Evolutionary conservation across 805 yeast genomes (phyloP).

Genomic region (Metschnikowia aberdeeniae): DNA sequence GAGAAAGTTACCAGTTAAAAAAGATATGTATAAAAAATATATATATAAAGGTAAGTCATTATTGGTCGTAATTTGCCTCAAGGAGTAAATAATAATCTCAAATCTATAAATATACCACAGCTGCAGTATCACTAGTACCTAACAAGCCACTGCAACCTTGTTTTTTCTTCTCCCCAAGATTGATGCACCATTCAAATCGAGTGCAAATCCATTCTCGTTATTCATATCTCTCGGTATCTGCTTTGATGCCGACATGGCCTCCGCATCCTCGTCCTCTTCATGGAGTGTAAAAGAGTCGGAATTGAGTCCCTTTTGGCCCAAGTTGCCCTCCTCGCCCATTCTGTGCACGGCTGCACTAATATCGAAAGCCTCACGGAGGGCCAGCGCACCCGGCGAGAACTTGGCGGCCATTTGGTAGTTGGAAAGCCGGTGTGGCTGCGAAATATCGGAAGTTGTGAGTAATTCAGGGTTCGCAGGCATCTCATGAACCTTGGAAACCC

Average conservation of each 20-base stretch:
- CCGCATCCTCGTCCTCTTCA: constrained; percentile 34
- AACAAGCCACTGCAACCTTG: constrained; percentile 16
- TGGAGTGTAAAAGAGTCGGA: constrained; percentile 21
- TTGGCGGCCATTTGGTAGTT: constrained; percentile 25
- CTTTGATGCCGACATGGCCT: constrained; percentile 1
- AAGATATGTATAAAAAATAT: too few species aligned
- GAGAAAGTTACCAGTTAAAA: too few species aligned
- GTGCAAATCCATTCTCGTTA: constrained; percentile 31
- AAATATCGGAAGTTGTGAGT: background rate
- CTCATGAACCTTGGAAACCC: constrained; percentile 38
- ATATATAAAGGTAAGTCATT: background rate
- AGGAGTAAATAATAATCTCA: background rate
- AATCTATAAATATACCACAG: background rate
- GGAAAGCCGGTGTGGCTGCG: constrained; percentile 4
- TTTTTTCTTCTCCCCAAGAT: constrained; percentile 44
- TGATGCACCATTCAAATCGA: constrained; percentile 50
- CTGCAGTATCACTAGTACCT: background rate
- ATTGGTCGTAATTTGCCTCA: background rate
- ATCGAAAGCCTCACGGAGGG: constrained; percentile 82
- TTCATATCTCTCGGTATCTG: constrained; percentile 13
- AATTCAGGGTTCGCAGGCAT: constrained; percentile 5
- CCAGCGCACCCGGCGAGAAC: constrained; percentile 72
- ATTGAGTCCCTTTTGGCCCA: constrained; percentile 19
- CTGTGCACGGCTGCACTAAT: constrained; percentile 83
- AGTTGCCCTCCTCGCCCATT: constrained; percentile 60